Conservation (phyloP, 371 early-diverging fungal genomes). For the Mucor sp. region DNA sequence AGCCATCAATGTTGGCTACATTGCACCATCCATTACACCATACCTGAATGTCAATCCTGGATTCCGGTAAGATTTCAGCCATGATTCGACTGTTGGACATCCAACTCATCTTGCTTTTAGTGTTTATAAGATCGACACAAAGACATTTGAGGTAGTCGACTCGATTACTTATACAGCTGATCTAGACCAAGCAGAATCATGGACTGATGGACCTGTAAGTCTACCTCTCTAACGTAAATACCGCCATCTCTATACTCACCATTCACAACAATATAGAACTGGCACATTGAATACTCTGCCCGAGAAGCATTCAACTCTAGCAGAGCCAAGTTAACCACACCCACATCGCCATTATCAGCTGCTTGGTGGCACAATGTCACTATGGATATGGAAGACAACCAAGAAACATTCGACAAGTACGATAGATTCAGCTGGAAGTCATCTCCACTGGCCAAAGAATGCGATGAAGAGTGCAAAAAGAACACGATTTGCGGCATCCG, state of each 20-base stretch:
- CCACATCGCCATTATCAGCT: constrained; percentile 44
- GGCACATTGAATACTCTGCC: constrained; percentile 65
- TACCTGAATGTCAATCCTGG: constrained; percentile 57
- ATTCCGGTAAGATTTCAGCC: constrained; percentile 23
- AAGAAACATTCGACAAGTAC: constrained; percentile 29
- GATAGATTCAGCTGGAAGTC: constrained; percentile 37
- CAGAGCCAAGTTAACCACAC: constrained; percentile 23
- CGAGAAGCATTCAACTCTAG: constrained; percentile 44
- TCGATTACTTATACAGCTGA: constrained; percentile 59
- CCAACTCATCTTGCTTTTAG: constrained; percentile 7
- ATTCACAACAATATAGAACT: constrained; percentile 35
- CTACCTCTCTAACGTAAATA: neutral
- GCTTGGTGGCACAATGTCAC: constrained; percentile 67
- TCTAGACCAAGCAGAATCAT: constrained; percentile 40
- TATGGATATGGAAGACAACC: constrained; percentile 43
- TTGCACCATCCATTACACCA: constrained; percentile 61
- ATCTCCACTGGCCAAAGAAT: constrained; percentile 27
- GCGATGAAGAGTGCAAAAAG: constrained; percentile 41
- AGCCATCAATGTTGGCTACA: constrained; percentile 55
- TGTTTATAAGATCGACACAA: constrained; percentile 55
- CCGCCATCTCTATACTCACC: neutral
- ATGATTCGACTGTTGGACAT: neutral
- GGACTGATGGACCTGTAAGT: constrained; percentile 47
- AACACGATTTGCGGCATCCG: constrained; percentile 54
- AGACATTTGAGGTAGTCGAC: constrained; percentile 63